Evolutionary conservation across 257 asterid genomes (phyloP), one percentile per base, ranked within the genome.

Genomic region (Plantago major): DNA sequence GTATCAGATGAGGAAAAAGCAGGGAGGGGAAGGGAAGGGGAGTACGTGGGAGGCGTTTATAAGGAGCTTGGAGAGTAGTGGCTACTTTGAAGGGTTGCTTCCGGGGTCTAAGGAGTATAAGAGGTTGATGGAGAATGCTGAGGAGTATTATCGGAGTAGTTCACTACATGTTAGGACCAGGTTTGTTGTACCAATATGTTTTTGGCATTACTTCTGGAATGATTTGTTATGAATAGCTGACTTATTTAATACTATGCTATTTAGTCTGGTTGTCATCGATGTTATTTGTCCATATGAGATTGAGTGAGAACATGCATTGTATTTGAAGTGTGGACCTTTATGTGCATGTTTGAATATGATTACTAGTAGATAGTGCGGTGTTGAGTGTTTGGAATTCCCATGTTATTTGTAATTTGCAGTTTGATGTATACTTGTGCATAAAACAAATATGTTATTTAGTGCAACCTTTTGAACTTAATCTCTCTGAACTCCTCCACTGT

Each of bases 1-100:
- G 79, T 92, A 84, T 75, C 97, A 89, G 74, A 42, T 79, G 78
- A 83, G 80, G 61, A 92, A 81, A 82, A 89, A 63, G 75, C 82
- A 81, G 64, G 91, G 94, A 37, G 79, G 57, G 30, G 99, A 83
- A 76, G 95, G 99, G 69, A 84, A 87, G 76, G 99, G 97, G 64
- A 82, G 91, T 76, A 75, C 88, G 9, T 92, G 96, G 99, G 99
- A 89, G 58, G 88, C 79, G 48, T 92, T 81, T 63, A 78, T 22
- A 76, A 84, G 76, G 73, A 81, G 81, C 70, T 70, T 84, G 78
- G 95, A 87, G 70, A 75, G 68, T 42, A 81, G 87, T 55, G 96
- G 95, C 38, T 83, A 84, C 68, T 92, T 92, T 66, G 76, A 83
- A 52, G 96, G 94, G 68, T 58, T 87, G 77, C 63, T 92, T 76